Conservation (phyloP, 768 basidiomycete species). For the Termitomyces sp. region DNA sequence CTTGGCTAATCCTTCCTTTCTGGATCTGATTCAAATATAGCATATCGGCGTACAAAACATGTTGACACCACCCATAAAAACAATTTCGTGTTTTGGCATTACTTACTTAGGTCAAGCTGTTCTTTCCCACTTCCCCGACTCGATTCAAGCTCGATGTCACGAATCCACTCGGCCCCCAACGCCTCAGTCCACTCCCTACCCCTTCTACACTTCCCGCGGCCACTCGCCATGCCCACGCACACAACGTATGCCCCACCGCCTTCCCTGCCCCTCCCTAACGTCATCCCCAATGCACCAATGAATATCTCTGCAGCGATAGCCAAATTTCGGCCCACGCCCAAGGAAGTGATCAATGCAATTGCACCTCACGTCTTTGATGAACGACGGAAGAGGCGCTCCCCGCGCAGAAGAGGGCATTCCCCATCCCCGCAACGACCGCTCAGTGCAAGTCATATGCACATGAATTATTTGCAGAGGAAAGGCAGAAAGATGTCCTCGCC, state of each 20-base stretch:
- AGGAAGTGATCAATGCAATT: constrained; percentile 37
- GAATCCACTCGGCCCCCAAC: constrained; percentile 1
- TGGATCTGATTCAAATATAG: constrained; percentile 1
- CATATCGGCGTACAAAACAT: background rate
- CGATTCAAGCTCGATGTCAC: background rate
- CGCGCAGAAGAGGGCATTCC: constrained; percentile 17
- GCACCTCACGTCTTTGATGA: constrained; percentile 43
- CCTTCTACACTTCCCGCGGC: background rate
- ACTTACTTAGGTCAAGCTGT: background rate
- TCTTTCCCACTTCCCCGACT: background rate
- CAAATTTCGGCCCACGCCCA: constrained; percentile 34
- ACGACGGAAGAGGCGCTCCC: constrained; percentile 18
- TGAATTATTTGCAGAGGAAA: constrained; percentile 12
- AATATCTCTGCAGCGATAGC: constrained; percentile 25
- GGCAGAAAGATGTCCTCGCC: constrained; percentile 25
- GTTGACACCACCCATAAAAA: constrained; percentile 1
- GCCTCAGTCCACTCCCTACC: constrained; percentile 2
- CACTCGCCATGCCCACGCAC: background rate
- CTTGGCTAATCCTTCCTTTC: background rate
- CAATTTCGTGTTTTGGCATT: constrained; percentile 1
- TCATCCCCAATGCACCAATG: constrained; percentile 3
- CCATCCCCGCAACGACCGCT: constrained; percentile 6
- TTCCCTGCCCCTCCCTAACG: background rate
- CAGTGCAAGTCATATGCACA: background rate
- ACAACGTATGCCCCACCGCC: background rate